Evolutionary conservation across 1,284 basidiomycete species (phyloP), one percentile per base, ranked within the genome.

Genomic region (Anthracocystis walkeri): DNA sequence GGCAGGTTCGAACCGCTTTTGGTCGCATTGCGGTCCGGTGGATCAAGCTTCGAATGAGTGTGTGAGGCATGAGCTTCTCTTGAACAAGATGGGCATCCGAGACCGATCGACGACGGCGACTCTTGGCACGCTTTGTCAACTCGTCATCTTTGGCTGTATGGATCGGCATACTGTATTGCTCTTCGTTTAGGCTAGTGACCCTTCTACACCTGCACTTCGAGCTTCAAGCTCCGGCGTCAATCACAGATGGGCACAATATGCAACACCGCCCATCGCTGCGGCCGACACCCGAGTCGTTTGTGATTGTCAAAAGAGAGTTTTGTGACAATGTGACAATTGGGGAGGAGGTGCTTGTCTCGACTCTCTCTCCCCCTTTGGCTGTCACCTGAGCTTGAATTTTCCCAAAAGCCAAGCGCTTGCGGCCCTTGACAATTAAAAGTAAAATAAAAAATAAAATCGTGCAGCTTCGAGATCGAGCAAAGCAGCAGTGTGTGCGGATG

Each of bases 91-190:
- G 46, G 27, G 3, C 27, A 48, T 31, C 46, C 27, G 46, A 46
- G 45, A 46, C 45, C 45, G 45, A 46, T 46, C 48, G 48, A 29
- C 46, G 16, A 48, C 23, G 44, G 46, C 48, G 25, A 49, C 25
- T 49, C 48, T 49, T 49, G 48, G 48, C 48, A 49, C n/a, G 48
- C 27, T 21, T 11, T 49, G 27, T 31, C 31, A 16, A 10, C 29
- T 20, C 29, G 48, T 33, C 27, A n/a, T 49, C 48, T 49, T 20
- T n/a, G 16, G 18, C 16, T 49, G 35, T 38, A 38, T 20, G 46
- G 46, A 48, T 48, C 46, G 46, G 3, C 45, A 18, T n/a, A n/a
- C n/a, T n/a, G n/a, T n/a, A n/a, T 8, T 33, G 33, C 45, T 27
- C 7, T 7, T 45, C 21, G 21, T 45, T 16, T 27, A 10, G 3